Base-by-base conservation (phyloP, 495 filamentous ascomycete genomes). In the Bryoglossum gracile region DNA sequence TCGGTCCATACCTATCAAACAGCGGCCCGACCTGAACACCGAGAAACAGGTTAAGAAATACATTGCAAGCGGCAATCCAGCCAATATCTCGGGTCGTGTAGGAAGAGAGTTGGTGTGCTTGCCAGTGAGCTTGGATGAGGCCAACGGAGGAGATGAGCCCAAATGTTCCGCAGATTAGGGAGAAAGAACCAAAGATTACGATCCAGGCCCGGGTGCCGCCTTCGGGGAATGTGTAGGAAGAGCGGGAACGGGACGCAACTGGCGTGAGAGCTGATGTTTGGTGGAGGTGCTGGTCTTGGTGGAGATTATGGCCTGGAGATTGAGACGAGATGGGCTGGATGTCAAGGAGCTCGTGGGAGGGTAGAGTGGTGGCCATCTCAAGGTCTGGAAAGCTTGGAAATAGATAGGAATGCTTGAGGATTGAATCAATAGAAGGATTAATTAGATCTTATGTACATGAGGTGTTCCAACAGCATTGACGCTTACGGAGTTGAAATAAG, bases 1-100 rank as follows among this genome's bases (percentile, higher is more conserved):
- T 40, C 2, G 52, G 54, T 16, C 51, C 53, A 46, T 78, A 72
- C 2, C 70, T 68, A 55, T 86, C 82, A 46, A 86, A 86, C 3
- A 86, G 54, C n/a, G 82, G 80, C 2, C 82, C 82, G 33, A 81
- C 73, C 56, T 83, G 79, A 5, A 83, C 75, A 5, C 81, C 82
- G 6, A 77, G 65, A 45, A 82, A 81, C 24, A 83, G 72, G 10
- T 80, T 77, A 17, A 83, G 65, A 48, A 83, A 84, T 21, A 81
- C 66, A 24, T 83, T 76, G 1, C 79, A 58, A 22, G 76, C 76
- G 13, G 78, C 75, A 49, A 86, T 80, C 82, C 80, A 84, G 37
- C 80, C 80, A 21, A 84, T 76, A 46, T 78, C 70, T 11, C 73
- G 70, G 3, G 74, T 61, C 34, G 55, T 69, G 63, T 81, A 74